Base-by-base conservation (phyloP, 257 asterid species). In the Parsonsia alboflavescens region DNA sequence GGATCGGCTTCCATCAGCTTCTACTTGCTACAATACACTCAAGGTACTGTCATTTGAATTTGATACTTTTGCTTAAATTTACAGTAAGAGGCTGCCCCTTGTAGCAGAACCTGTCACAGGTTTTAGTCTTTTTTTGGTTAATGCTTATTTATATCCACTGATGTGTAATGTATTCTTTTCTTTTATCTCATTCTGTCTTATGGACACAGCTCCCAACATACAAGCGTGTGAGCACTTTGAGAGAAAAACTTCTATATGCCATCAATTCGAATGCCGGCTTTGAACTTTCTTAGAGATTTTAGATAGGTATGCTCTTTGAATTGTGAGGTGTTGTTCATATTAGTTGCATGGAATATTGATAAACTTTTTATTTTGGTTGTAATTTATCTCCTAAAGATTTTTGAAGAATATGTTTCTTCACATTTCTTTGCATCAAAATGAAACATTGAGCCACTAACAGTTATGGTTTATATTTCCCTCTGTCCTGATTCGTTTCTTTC, bases 1-100 rank as follows among this genome's bases (percentile, higher is more conserved):
- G 82, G 99, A 92, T 82, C 90, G 99, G 75, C 98, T 94, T 81
- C 99, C 99, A 71, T 94, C 99, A 69, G 97, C 99, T 80, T 94
- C 99, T 59, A 94, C 99, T 39, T 94, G 99, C 82, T 94, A 94
- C 78, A 92, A 94, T 83, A 92, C 97, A 77, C 85, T 94, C 72
- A 92, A 92, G 99, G 98, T 94, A 85, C 74, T 9, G 12, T 76
- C n/a, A 17, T 10, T 54, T 8, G 28, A 49, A 17, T 10, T 54
- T 8, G 28, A 49, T 58, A n/a, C 45, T 68, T 42, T 1, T 4
- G 36, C 62, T 41, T 48, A 36, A 2, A 19, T 64, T 52, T 71
- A 13, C 63, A 41, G 48, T 46, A 41, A 49, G 54, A 46, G 65
- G 11, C 69, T 42, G 58, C 68, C 16, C 13, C 66, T 16, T 41